Base-by-base conservation (phyloP, 2,329 filamentous ascomycete genomes). In the Leptographium galeiforme region DNA sequence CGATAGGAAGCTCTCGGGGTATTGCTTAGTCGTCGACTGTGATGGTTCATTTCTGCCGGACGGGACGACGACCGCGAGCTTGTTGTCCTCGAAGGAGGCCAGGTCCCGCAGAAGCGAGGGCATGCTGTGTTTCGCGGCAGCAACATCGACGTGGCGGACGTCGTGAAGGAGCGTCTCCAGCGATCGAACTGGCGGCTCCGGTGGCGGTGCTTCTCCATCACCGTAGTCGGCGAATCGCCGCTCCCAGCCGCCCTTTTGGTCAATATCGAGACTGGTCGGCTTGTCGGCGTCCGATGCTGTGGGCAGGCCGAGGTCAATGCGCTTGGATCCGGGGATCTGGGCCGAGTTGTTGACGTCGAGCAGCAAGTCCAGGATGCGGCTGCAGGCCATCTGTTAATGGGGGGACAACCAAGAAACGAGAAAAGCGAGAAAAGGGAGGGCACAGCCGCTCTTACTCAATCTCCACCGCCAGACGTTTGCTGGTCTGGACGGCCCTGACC, bases 291-390 rank as follows among this genome's bases (percentile, higher is more conserved):
- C 66, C 4, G 72, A 68, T 25, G 66, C 40, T 25, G 25, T 25
- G 4, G 49, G 64, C 8, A 77, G 66, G 50, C 72, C 74, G 54
- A 96, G 71, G 62, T 91, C 84, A 70, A 89, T 84, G 61, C 87
- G 85, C 62, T 85, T 81, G 55, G 84, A 77, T 33, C 81, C 72
- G 12, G 88, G 82, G 46, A 97, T 82, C 65, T 93, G 87, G 19
- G 84, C 74, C 45, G 82, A 86, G 51, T 87, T 82, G 70, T 98
- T 98, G 70, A 96, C 78, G 63, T 96, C 90, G 57, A 95, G 76
- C 38, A 97, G 79, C 12, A 96, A 72, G 61, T 97, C 91, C 52
- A 96, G 79, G 38, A 97, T 72, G 67, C 90, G 89, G 67, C 90
- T 96, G 18, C 36, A n/a, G 6, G 11, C 18, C 25, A 19, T 5